Conservation (phyloP, 306 rosid genomes). For the Hippophae gyantsensis region DNA sequence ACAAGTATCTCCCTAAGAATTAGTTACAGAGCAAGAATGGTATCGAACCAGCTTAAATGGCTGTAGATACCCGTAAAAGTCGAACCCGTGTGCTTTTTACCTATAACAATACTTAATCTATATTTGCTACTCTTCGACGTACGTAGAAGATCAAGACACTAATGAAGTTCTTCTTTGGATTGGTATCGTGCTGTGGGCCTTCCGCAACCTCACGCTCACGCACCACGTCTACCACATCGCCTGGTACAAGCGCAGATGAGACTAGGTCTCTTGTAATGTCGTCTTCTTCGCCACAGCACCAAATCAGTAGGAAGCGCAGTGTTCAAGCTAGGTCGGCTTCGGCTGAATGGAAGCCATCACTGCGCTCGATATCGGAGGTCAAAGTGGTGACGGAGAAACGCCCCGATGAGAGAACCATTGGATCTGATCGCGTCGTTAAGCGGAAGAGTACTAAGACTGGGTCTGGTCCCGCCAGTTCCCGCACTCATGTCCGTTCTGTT, state of each 20-base stretch:
- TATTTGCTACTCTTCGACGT: neutral
- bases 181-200: slow-evolving; percentile 38
- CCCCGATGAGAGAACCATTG: slow-evolving; percentile 1
- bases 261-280: slow-evolving; percentile 19
- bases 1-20: neutral
- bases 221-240: neutral
- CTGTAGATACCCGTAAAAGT: too few species aligned
- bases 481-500: slow-evolving; percentile 20
- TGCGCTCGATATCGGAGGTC: slow-evolving; percentile 49
- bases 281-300: neutral
- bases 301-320: slow-evolving; percentile 10
- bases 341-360: slow-evolving; percentile 53
- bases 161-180: slow-evolving; percentile 41
- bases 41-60: too few species aligned
- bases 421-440: slow-evolving; percentile 7
- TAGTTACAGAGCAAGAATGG: neutral
- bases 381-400: neutral
- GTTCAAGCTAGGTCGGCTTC: neutral
- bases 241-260: slow-evolving; percentile 6
- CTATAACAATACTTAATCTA: too few species aligned
- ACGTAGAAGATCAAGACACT: neutral
- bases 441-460: slow-evolving; percentile 11
- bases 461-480: neutral
- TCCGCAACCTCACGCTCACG: slow-evolving; percentile 4
- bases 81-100: too few species aligned